Evolutionary conservation across 495 filamentous ascomycete genomes (phyloP).

Genomic region (Aspergillus kassunensis): DNA sequence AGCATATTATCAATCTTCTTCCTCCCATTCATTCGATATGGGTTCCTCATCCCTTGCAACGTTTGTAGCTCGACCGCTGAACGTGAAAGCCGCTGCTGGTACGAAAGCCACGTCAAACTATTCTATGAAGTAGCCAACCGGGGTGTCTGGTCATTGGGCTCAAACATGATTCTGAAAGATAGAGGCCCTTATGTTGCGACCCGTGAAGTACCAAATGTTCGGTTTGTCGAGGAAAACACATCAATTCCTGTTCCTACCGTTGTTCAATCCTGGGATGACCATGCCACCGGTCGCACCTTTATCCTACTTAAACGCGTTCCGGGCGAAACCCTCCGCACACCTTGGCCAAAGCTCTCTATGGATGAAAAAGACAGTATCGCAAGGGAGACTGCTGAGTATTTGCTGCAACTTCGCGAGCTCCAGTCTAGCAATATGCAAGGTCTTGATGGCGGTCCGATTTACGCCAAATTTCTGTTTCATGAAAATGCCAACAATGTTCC

Average conservation of each 20-base stretch:
- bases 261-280: conserved; percentile 21
- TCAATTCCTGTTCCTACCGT: conserved; percentile 23
- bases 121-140: conserved; percentile 31
- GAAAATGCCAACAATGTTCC: background rate
- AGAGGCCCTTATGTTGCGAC: conserved; percentile 2
- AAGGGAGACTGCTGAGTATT: conserved; percentile 27
- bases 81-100: conserved; percentile 23
- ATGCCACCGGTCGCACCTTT: background rate
- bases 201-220: conserved; percentile 18
- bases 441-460: conserved; percentile 12
- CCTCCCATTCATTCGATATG: no score
- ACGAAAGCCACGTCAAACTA: conserved; percentile 30
- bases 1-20: no score
- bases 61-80: conserved; percentile 24
- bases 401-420: conserved; percentile 27
- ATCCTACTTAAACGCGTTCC: conserved; percentile 20
- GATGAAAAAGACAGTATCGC: conserved; percentile 24
- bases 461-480: background rate
- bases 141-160: conserved; percentile 32
- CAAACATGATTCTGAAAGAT: conserved; percentile 28
- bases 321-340: conserved; percentile 19
- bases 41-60: no score
- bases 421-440: conserved; percentile 24
- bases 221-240: conserved; percentile 19
- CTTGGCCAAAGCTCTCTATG: conserved; percentile 18